Percentiles rank a stretch among this genome's conserved stretches.
Conservation (phyloP, 2,329 filamentous ascomycete species). For the Coniochaeta sp. region DNA sequence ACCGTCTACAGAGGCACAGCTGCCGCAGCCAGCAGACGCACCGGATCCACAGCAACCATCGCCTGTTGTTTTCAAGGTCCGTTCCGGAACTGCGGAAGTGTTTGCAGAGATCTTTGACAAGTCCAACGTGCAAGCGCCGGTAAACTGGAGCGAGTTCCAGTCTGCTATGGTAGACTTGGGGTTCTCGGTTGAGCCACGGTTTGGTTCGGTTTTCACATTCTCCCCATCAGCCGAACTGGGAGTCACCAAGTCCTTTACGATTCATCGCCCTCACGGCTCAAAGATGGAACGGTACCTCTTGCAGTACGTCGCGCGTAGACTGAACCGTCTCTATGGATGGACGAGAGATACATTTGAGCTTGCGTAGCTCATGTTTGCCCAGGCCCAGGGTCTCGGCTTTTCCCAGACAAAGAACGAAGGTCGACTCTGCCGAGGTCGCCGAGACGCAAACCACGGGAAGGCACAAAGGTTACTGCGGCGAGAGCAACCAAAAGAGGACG, state of each 20-base stretch:
- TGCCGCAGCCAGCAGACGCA: constrained; percentile 27
- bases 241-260: constrained; percentile 20
- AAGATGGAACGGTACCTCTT: constrained; percentile 25
- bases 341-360: constrained; percentile 23
- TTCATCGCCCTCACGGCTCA: constrained; percentile 29
- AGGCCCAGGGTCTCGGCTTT: too few relatives aligned
- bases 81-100: constrained; percentile 25
- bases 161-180: constrained; percentile 32
- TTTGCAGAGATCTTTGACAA: constrained; percentile 29
- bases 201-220: constrained; percentile 35
- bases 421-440: too few relatives aligned
- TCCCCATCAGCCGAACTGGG: constrained; percentile 19
- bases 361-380: too few relatives aligned
- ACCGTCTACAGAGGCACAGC: too few relatives aligned
- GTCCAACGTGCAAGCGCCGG: constrained; percentile 20
- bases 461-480: too few relatives aligned
- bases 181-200: constrained; percentile 32
- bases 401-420: too few relatives aligned
- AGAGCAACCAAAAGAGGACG: too few relatives aligned
- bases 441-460: too few relatives aligned
- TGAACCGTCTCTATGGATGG: constrained; percentile 30
- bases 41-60: background rate
- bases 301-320: constrained; percentile 19
- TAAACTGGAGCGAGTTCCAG: constrained; percentile 30
- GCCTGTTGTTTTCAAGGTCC: constrained; percentile 25